Base-by-base conservation (phyloP, 495 filamentous ascomycete species). In the Trichoderma reesei region DNA sequence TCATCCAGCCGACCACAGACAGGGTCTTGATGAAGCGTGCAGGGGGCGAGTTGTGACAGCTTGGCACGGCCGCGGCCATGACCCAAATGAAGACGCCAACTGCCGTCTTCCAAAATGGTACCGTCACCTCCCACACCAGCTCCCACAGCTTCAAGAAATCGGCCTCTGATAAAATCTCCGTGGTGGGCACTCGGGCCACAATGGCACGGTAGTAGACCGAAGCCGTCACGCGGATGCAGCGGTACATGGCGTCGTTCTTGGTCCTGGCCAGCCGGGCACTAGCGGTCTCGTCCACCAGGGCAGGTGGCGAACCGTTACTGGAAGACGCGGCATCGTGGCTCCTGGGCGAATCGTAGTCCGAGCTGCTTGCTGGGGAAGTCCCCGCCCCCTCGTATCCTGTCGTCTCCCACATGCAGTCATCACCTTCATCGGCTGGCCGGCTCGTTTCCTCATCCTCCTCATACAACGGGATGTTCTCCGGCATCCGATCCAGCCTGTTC, bases 1-100 rank as follows among this genome's bases (percentile, higher is more conserved):
- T 74, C 41, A 75, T 60, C 51, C 72, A 59, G 39, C 67, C 68
- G n/a, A 69, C 61, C 10, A 65, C 70, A 41, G 75, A 26, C 67
- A 74, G 65, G 0, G 67, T 67, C 73, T 74, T 77, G 48, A 75
- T 70, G 33, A 69, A 72, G 11, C 72, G 68, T 41, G 70, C 72
- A 42, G 75, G 70, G 36, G 63, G 39, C 54, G 36, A 65, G 10
- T 46, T 64, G 59, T 46, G 64, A 63, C 64, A 68, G 63, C 14
- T 66, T 34, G 68, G 60, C 36, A 70, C 60, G 6, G 74, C 65
- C 16, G 70, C 62, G 14, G 74, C 60, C 44, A 72, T 20, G 36
- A 72, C 46, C 74, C 75, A 77, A 59, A 68, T 67, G 51, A 73
- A 72, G 9, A 77, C 68, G 39, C 75, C 75, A 59, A 77, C 60